Conservation (phyloP, 2,329 filamentous ascomycete species). For the Rhexocercosporidium sp. region DNA sequence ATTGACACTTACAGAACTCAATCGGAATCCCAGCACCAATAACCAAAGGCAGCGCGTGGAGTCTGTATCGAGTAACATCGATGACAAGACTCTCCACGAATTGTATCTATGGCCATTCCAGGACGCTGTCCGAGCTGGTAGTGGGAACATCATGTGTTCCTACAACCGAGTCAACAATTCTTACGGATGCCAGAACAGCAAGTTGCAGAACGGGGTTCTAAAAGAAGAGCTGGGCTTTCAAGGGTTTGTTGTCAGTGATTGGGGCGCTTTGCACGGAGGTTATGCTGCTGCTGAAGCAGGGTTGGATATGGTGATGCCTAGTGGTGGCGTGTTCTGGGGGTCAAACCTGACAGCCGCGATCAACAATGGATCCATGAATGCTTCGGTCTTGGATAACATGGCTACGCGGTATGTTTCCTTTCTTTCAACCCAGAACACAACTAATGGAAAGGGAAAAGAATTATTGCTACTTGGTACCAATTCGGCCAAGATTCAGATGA, state of each 20-base stretch:
- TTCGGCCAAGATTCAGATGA: slow-evolving; percentile 58
- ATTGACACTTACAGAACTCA: slow-evolving; percentile 46
- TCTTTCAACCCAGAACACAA: slow-evolving; percentile 42
- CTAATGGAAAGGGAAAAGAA: slow-evolving; percentile 46
- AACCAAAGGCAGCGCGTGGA: slow-evolving; percentile 16
- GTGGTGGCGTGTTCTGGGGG: slow-evolving; percentile 29
- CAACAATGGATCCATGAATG: slow-evolving; percentile 55
- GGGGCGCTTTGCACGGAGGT: slow-evolving; percentile 74
- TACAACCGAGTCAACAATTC: slow-evolving; percentile 77
- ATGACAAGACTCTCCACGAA: slow-evolving; percentile 75
- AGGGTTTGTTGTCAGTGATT: slow-evolving; percentile 84
- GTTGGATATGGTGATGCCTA: slow-evolving; percentile 64
- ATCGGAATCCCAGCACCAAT: slow-evolving; percentile 53
- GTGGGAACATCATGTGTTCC: slow-evolving; percentile 80
- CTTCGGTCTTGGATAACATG: slow-evolving; percentile 63
- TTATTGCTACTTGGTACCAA: slow-evolving; percentile 63
- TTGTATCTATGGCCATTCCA: slow-evolving; percentile 87
- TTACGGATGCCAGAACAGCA: slow-evolving; percentile 75
- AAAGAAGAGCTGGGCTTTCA: slow-evolving; percentile 88
- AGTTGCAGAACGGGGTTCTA: slow-evolving; percentile 78
- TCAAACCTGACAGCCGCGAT: slow-evolving; percentile 55
- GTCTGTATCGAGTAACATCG: slow-evolving; percentile 69
- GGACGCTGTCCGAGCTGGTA: slow-evolving; percentile 77
- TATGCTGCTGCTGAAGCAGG: slow-evolving; percentile 79
- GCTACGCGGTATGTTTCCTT: slow-evolving; percentile 59